Percentiles rank a stretch among this genome's conserved stretches.
These are phyloP conservation scores for Aschersonia sp. DNA, from an alignment of 2,329 filamentous ascomycete genomes.

Conservation along the genomic window DNA sequence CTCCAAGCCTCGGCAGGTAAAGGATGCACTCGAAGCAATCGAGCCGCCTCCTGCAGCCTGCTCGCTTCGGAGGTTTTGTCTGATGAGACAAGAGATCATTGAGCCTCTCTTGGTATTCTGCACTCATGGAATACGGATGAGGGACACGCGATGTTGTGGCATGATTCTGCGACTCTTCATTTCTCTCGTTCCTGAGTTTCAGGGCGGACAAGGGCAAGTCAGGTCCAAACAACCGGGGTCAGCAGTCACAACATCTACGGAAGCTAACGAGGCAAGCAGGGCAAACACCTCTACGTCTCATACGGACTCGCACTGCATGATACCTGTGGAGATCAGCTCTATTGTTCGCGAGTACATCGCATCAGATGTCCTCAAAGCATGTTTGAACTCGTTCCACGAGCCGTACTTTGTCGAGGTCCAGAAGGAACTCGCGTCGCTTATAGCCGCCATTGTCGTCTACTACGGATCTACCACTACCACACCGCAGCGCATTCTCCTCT, in stretches of 20 bases:
- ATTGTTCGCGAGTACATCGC: constrained; percentile 83
- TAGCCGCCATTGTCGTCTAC: constrained; percentile 68
- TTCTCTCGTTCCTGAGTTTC: constrained; percentile 69
- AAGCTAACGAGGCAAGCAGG: too few species aligned
- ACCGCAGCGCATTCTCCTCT: constrained; percentile 61
- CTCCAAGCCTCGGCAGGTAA: background rate
- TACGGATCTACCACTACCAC: constrained; percentile 58
- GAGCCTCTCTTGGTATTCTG: constrained; percentile 86
- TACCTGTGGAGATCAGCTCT: constrained; percentile 38
- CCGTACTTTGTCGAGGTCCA: constrained; percentile 95
- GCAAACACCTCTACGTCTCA: constrained; percentile 3
- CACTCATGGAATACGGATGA: constrained; percentile 78
- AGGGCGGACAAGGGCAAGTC: constrained; percentile 8
- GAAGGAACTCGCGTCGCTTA: constrained; percentile 76
- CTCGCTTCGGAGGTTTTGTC: constrained; percentile 67
- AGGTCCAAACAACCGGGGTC: too few species aligned
- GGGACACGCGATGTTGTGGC: constrained; percentile 75
- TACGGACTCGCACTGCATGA: constrained; percentile 25
- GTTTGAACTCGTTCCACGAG: constrained; percentile 81
- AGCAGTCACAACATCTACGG: too few species aligned
- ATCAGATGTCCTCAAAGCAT: constrained; percentile 75
- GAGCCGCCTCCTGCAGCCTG: constrained; percentile 23
- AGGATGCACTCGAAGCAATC: background rate
- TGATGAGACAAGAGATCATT: constrained; percentile 63
- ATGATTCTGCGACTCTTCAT: constrained; percentile 79